Evolutionary conservation across 2,329 filamentous ascomycete genomes (phyloP).

Genomic region (Neoarthrinium moseri): DNA sequence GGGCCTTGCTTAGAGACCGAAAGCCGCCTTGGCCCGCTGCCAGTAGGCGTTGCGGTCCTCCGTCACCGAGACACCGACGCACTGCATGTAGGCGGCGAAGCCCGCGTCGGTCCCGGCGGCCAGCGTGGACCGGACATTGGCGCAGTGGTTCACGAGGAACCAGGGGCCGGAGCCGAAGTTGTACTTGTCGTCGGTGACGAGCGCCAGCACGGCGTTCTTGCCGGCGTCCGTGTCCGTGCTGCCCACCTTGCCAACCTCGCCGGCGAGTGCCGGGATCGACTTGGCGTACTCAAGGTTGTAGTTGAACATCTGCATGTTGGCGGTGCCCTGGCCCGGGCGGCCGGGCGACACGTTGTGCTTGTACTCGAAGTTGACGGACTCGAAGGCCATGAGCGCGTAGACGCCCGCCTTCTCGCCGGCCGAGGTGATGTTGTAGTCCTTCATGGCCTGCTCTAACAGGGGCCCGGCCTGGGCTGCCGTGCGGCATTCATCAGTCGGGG

Average conservation of each 20-base stretch:
- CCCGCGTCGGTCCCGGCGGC: conserved; percentile 36
- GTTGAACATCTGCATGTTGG: conserved; percentile 49
- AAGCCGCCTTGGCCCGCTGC: conserved; percentile 44
- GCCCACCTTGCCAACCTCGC: conserved; percentile 27
- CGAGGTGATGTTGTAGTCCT: conserved; percentile 52
- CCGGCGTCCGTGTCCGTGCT: conserved; percentile 23
- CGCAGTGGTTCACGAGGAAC: conserved; percentile 48
- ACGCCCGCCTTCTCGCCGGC: conserved; percentile 65
- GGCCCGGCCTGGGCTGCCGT: conserved; percentile 62
- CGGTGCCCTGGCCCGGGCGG: conserved; percentile 69
- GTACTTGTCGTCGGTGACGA: conserved; percentile 47
- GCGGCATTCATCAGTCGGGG: conserved; percentile 58
- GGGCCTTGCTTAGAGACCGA: conserved; percentile 33
- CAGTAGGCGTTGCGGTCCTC: conserved; percentile 39
- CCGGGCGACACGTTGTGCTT: conserved; percentile 62
- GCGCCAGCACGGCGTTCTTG: conserved; percentile 39
- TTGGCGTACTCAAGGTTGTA: conserved; percentile 49
- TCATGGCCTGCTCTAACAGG: conserved; percentile 55
- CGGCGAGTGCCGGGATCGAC: conserved; percentile 35
- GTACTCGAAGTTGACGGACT: conserved; percentile 69
- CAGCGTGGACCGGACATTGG: conserved; percentile 31
- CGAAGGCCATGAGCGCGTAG: conserved; percentile 68
- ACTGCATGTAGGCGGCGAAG: conserved; percentile 46
- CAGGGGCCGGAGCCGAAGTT: conserved; percentile 54
- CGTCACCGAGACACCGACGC: conserved; percentile 37